phyloP scores from a whole-genome alignment of 148 eudicot genomes.

The Fagopyrum tataricum region DNA sequence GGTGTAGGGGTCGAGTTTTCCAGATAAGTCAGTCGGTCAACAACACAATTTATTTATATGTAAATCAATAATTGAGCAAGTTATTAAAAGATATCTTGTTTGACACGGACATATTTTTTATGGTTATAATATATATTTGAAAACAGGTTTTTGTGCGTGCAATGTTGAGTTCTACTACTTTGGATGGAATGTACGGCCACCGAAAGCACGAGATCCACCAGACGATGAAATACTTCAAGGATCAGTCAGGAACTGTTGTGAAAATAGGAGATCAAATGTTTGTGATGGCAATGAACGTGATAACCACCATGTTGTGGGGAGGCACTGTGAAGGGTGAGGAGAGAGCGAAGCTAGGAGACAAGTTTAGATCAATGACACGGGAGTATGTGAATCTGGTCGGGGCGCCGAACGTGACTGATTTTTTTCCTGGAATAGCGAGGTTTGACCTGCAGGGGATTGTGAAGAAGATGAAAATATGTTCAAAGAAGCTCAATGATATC shows the following conservation, averaged over 20 bases:
- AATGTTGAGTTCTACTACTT: slow-evolving; percentile 28
- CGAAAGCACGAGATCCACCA: slow-evolving; percentile 17
- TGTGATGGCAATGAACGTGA: slow-evolving; percentile 18
- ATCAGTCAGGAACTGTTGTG: slow-evolving; percentile 3
- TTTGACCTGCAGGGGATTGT: slow-evolving; percentile 37
- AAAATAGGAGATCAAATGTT: slow-evolving; percentile 21
- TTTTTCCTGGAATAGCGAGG: slow-evolving; percentile 22
- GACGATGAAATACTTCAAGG: slow-evolving; percentile 14
- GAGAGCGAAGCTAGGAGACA: slow-evolving; percentile 11
- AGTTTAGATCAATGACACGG: slow-evolving; percentile 16
- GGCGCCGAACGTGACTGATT: slow-evolving; percentile 34
- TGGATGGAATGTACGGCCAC: slow-evolving; percentile 16
- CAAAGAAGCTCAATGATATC: slow-evolving; percentile 13
- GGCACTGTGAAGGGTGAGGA: slow-evolving; percentile 1
- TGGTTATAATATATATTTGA: too few species aligned
- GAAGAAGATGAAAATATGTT: slow-evolving; percentile 14
- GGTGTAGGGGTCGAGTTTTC: too few species aligned
- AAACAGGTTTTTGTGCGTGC: slow-evolving; percentile 22
- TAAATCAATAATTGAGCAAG: too few species aligned
- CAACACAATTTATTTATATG: too few species aligned
- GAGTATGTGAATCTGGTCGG: not conserved
- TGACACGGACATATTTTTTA: too few species aligned
- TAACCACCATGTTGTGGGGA: slow-evolving; percentile 32
- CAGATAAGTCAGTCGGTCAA: too few species aligned
- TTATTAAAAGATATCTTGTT: too few species aligned